Evolutionary conservation across 169 alveolate species (phyloP).

Genomic region (Plasmodium blacklocki): DNA sequence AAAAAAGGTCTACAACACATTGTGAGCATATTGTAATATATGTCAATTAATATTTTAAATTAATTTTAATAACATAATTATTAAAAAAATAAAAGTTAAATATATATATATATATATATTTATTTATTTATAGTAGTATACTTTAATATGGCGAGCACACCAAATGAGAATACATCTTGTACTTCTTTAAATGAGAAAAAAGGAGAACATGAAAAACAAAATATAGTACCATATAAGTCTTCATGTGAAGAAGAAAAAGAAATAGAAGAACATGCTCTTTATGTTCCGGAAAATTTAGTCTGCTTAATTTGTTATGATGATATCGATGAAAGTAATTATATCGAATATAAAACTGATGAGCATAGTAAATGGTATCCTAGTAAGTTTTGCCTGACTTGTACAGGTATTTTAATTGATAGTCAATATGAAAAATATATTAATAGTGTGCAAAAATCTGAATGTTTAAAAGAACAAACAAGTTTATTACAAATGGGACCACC

Average conservation of each 20-base stretch:
- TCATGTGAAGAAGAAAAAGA: not conserved
- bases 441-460: conserved; percentile 81
- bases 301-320: conserved; percentile 83
- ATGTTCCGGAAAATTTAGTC: conserved; percentile 44
- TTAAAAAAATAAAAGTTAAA: no score
- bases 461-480: conserved; percentile 83
- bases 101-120: no score
- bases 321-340: conserved; percentile 77
- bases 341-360: conserved; percentile 77
- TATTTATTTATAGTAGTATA: no score
- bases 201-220: not conserved
- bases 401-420: conserved; percentile 75
- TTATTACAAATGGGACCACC: conserved; percentile 87
- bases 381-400: conserved; percentile 78
- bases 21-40: no score
- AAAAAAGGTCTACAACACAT: no score
- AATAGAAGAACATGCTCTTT: conserved; percentile 20
- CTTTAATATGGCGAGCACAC: no score
- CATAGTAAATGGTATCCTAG: conserved; percentile 79
- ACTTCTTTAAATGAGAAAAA: not conserved
- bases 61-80: no score
- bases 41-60: no score
- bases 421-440: conserved; percentile 86
- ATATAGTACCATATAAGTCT: no score
- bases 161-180: no score